Evolutionary conservation across 768 basidiomycete genomes (phyloP), one percentile per base, ranked within the genome.

Genomic region (Trametes maxima): DNA sequence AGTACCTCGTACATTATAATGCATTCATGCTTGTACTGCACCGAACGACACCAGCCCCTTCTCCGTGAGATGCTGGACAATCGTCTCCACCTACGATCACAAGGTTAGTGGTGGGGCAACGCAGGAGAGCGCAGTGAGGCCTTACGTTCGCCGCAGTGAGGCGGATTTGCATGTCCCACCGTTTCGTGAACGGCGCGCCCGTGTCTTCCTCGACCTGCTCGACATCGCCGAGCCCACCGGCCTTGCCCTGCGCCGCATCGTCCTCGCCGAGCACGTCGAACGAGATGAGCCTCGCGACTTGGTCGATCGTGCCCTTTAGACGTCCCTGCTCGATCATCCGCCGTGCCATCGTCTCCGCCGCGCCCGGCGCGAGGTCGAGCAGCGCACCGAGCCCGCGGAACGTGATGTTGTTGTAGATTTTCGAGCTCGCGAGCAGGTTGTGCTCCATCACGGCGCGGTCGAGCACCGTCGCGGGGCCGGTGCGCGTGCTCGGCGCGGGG

Each of bases 371-470:
- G 64, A 98, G 77, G 70, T 94, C 92, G 48, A 99, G 81, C 16
- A 98, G 78, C 1, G 90, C 86, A 21, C 97, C 97, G 11, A 98
- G 76, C n/a, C 96, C 97, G 25, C 84, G 79, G 76, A 98, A 98
- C 25, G 94, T 92, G 77, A 99, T 97, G 69, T 98, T 98, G 73
- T 93, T 94, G 73, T 98, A 99, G 53, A 98, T 94, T 69, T 95
- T 93, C 3, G 95, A 96, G 73, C 94, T 95, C 4, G 95, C 94
- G 63, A 98, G 85, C 11, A 99, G 81, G 74, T 99, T 99, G 76
- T 99, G 97, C 73, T 99, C 97, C 89, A 98, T 93, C 47, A 99
- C 95, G 6, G 97, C 97, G 47, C 95, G 86, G 73, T 98, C 97
- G 44, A 99, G 82, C 19, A 99, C 95, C 11, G 95, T 98, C 6